A percentile compares a stretch with the other conserved stretches of the same genome.
Evolutionary conservation across 345 rosid genomes (phyloP).

Genomic region (Carallia pectinifolia): DNA sequence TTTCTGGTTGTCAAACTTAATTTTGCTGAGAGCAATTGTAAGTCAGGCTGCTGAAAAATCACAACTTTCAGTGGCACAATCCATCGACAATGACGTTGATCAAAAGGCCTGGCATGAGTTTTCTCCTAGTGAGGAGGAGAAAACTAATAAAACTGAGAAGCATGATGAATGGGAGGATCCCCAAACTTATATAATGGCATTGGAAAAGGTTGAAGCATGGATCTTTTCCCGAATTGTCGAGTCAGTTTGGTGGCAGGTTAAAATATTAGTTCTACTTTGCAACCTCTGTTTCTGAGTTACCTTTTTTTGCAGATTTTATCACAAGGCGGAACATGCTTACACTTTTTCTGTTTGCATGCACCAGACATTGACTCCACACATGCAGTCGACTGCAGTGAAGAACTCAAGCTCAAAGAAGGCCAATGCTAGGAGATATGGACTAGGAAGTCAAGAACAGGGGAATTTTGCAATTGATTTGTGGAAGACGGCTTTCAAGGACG

Average conservation of each 20-base stretch:
- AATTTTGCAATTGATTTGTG: slow-evolving; percentile 73
- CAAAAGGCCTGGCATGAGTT: slow-evolving; percentile 9
- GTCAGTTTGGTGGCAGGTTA: slow-evolving; percentile 98
- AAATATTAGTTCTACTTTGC: slow-evolving; percentile 8
- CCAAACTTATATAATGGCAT: slow-evolving; percentile 47
- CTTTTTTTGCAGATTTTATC: neutral
- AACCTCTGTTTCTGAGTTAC: neutral
- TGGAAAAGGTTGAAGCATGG: slow-evolving; percentile 89
- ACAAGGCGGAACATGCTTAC: neutral
- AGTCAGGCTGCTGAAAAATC: slow-evolving; percentile 42
- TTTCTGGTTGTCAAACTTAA: slow-evolving; percentile 89
- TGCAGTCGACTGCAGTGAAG: slow-evolving; percentile 72
- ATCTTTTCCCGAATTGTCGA: slow-evolving; percentile 79
- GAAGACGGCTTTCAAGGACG: slow-evolving; percentile 88
- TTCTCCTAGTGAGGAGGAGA: slow-evolving; percentile 16
- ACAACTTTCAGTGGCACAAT: slow-evolving; percentile 15
- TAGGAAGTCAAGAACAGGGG: slow-evolving; percentile 64
- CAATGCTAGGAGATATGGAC: slow-evolving; percentile 46
- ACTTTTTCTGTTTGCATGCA: slow-evolving; percentile 9
- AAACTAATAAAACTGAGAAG: slow-evolving; percentile 9
- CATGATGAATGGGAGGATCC: slow-evolving; percentile 70
- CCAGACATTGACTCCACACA: slow-evolving; percentile 85
- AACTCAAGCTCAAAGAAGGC: slow-evolving; percentile 56
- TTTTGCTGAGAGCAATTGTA: slow-evolving; percentile 66
- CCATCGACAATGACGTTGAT: slow-evolving; percentile 6